These are phyloP conservation scores for Ceratocystis albifundus DNA, from an alignment of 2,329 filamentous ascomycete genomes.

Conservation along the genomic window DNA sequence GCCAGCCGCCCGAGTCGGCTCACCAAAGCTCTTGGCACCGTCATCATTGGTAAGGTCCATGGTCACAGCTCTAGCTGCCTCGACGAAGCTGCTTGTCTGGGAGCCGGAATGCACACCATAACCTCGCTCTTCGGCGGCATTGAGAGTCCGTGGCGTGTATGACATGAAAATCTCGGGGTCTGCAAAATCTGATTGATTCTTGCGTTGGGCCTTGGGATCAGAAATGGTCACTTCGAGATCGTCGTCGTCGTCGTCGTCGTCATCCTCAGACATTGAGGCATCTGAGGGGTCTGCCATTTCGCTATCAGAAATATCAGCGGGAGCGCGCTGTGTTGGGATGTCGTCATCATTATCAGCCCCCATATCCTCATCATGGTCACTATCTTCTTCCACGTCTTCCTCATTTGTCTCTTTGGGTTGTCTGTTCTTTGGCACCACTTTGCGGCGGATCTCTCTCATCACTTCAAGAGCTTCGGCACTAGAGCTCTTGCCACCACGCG, in stretches of 20 bases:
- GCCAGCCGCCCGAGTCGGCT: conserved; percentile 49
- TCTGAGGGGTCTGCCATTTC: conserved; percentile 33
- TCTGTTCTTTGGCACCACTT: conserved; percentile 49
- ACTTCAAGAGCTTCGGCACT: conserved; percentile 58
- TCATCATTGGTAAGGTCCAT: conserved; percentile 95
- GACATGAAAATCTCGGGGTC: conserved; percentile 94
- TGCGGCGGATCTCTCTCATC: conserved; percentile 60
- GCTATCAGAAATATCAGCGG: conserved; percentile 30
- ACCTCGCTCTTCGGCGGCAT: conserved; percentile 75
- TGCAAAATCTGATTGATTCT: conserved; percentile 53
- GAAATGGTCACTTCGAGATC: conserved; percentile 62
- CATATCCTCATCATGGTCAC: conserved; percentile 31
- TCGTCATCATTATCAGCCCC: conserved; percentile 25
- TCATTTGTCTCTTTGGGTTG: conserved; percentile 32
- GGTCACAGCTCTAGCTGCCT: conserved; percentile 71
- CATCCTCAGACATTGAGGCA: conserved; percentile 44
- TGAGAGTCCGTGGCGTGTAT: conserved; percentile 72
- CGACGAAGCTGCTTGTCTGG: conserved; percentile 60
- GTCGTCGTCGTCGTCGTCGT: conserved; percentile 53
- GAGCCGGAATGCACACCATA: conserved; percentile 85
- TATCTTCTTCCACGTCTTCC: conserved; percentile 28
- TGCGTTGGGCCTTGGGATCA: conserved; percentile 37
- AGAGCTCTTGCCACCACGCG: conserved; percentile 54
- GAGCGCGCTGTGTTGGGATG: conserved; percentile 24
- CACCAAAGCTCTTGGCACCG: conserved; percentile 63